Evolutionary conservation across 2,329 filamentous ascomycete species (phyloP), one percentile per base, ranked within the genome.

Genomic region (Didymella arachidicola): DNA sequence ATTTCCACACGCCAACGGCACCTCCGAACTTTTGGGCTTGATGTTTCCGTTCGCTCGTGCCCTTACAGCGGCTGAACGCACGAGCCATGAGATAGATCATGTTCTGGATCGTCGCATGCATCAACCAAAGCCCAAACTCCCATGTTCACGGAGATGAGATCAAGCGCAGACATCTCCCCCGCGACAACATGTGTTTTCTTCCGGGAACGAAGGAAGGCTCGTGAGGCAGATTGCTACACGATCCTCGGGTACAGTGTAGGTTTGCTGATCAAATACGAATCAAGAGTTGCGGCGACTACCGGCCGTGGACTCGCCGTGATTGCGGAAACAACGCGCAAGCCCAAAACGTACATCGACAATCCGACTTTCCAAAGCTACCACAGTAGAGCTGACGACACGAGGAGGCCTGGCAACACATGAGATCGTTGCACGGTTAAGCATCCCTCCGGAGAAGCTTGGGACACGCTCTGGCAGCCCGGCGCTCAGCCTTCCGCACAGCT

Each of bases 41-140:
- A 46, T 39, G 46, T 41, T 42, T 45, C 50, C 44, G 46, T 46
- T 42, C 26, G 47, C 53, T 54, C 45, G 34, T 54, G 56, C 39
- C 45, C 56, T 25, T 59, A 59, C 50, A 54, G 56, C 56, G 56
- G 56, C 41, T 54, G 22, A 27, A 45, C 41, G 56, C 56, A 59
- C 56, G 50, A 42, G 50, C 56, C 50, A 34, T 32, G 14, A 27
- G 22, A 58, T 53, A 11, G 50, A 59, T 51, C 50, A 22, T 26
- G 51, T 39, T 54, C 56, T 59, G 50, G 56, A 59, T 49, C 39
- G 14, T 42, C 32, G 11, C 39, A 50, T 45, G 45, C 45, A 50
- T 46, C 26, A 19, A 7, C 53, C 2, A 18, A 10, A 22, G 18
- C 38, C 36, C 18, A 19, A 19, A 34, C 29, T 46, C 32, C 29